Conservation (phyloP, 371 early-diverging fungal genomes). For the Mucor circinelloides region DNA sequence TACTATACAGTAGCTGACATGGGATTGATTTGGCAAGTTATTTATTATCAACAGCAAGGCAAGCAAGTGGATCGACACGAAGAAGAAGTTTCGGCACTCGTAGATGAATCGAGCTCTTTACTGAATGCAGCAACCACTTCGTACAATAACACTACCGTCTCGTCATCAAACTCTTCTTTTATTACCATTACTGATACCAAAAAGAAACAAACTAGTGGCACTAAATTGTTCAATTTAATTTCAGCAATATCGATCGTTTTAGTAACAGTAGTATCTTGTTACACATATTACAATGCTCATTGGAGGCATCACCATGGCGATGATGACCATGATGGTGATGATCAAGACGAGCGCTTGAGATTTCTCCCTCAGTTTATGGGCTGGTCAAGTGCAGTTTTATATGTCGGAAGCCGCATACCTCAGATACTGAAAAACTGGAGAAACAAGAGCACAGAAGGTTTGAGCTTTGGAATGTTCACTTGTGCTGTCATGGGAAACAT, state of each 20-base stretch:
- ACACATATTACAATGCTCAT: constrained; percentile 21
- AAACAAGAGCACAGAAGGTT: constrained; percentile 68
- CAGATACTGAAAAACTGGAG: constrained; percentile 73
- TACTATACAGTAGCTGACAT: constrained; percentile 58
- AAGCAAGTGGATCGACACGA: neutral
- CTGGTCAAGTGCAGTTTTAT: constrained; percentile 52
- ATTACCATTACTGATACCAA: neutral
- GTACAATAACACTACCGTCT: neutral
- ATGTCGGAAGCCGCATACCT: constrained; percentile 66
- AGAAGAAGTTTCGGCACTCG: neutral
- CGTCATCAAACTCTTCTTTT: neutral
- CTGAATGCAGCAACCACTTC: neutral
- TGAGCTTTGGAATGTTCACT: constrained; percentile 75
- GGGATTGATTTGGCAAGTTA: constrained; percentile 55
- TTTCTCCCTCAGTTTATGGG: constrained; percentile 42
- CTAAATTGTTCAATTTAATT: constrained; percentile 12
- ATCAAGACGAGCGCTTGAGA: neutral
- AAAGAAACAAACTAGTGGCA: constrained; percentile 6
- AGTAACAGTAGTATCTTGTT: constrained; percentile 25
- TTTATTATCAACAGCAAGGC: constrained; percentile 43
- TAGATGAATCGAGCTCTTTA: neutral
- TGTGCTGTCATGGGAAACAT: constrained; percentile 68
- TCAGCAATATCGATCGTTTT: constrained; percentile 17
- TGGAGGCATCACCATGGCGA: neutral
- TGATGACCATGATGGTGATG: neutral